Conservation (phyloP, 805 yeast genomes). For the Myxozyma udenii region DNA sequence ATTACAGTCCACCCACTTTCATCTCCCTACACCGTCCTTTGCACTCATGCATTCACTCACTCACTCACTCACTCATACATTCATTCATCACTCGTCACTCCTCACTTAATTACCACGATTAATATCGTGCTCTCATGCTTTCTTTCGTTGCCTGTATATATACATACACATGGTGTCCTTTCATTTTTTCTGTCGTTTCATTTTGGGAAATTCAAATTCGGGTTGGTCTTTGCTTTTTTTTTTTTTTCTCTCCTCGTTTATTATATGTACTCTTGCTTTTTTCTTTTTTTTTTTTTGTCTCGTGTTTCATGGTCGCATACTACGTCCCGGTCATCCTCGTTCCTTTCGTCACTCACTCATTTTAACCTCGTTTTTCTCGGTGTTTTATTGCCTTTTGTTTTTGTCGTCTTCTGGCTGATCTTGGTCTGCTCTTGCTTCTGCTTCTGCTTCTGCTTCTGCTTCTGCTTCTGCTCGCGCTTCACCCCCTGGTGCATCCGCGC, state of each 20-base stretch:
- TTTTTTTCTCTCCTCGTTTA: not conserved
- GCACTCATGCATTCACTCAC: no score
- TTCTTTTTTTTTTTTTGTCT: not conserved
- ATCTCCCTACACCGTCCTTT: not conserved
- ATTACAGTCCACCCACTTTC: not conserved
- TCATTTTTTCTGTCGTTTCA: not conserved
- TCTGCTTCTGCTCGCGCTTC: not conserved
- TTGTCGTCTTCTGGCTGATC: not conserved
- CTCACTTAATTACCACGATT: no score
- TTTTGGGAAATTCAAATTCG: constrained; percentile 1
- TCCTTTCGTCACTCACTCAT: constrained; percentile 5
- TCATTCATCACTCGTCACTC: no score
- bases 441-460: not conserved
- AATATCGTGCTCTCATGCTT: no score
- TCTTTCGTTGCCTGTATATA: no score
- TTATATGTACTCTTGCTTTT: not conserved
- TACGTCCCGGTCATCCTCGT: not conserved
- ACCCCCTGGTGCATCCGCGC: not conserved
- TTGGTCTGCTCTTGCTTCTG: not conserved
- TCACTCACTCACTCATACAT: constrained; percentile 2
- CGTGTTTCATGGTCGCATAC: not conserved
- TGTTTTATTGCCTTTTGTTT: not conserved
- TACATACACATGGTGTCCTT: no score
- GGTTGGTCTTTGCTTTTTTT: not conserved
- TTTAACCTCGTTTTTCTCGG: not conserved